A percentile compares a stretch with the other conserved stretches of the same genome.
Conservation (phyloP, 495 filamentous ascomycete genomes). For the Acidomyces sp. region DNA sequence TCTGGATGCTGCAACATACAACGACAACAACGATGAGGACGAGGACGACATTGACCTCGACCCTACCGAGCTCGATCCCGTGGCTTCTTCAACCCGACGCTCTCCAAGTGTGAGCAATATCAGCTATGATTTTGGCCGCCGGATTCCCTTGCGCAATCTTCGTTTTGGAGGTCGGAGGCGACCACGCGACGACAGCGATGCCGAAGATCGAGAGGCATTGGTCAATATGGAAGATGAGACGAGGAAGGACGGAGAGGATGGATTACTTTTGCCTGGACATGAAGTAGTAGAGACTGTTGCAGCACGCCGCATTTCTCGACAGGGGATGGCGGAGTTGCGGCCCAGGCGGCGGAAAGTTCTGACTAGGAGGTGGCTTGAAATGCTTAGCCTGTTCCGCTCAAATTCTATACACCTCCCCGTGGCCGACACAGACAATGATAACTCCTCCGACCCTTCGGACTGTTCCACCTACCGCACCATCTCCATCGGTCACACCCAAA, state of each 20-base stretch:
- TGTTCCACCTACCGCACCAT: conserved; percentile 26
- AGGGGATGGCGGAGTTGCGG: no score
- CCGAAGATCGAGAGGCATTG: conserved; percentile 16
- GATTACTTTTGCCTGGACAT: conserved; percentile 18
- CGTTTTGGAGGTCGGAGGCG: conserved; percentile 22
- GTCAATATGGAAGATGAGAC: conserved; percentile 27
- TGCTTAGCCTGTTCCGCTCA: no score
- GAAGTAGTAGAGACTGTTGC: no score
- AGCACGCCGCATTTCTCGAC: conserved; percentile 3
- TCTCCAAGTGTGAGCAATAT: conserved; percentile 14
- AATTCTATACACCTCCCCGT: no score
- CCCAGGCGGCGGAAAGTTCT: neutral
- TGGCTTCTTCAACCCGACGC: conserved; percentile 7
- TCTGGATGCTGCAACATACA: no score
- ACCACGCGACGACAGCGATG: conserved; percentile 8
- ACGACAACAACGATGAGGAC: conserved; percentile 20
- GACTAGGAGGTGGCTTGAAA: no score
- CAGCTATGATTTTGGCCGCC: conserved; percentile 17
- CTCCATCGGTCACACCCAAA: conserved; percentile 29
- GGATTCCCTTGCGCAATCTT: conserved; percentile 31
- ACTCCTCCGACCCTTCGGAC: conserved; percentile 22
- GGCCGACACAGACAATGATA: conserved; percentile 4
- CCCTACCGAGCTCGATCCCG: conserved; percentile 29
- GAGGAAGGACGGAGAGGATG: conserved; percentile 18
- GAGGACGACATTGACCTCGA: conserved; percentile 30